Evolutionary conservation across 2,329 filamentous ascomycete species (phyloP), one percentile per base, ranked within the genome.

Genomic region (Scedosporium aurantiacum): DNA sequence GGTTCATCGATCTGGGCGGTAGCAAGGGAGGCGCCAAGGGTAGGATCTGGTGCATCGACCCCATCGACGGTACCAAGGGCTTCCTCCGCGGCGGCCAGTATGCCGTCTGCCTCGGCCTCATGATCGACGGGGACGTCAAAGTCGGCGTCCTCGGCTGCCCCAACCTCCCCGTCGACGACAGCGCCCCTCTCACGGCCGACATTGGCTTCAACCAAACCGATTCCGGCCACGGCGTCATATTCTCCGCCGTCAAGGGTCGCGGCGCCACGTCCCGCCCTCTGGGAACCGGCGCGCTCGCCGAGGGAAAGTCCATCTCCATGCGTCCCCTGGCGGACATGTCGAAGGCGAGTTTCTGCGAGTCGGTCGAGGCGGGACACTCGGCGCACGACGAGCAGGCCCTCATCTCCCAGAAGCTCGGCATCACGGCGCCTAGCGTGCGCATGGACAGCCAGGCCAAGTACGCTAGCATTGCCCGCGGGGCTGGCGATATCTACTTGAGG

Each of bases 391-490:
- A 97, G 74, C 90, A 96, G 67, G 64, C 64, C 7, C 43, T 57
- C 21, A 95, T 99, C 70, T 91, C 94, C 5, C 76, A 84, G 68
- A 88, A 86, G 70, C 83, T 99, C 5, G 91, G 91, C 61, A 96
- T 99, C 74, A 93, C 89, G 23, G 86, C 85, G 68, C 85, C 89
- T n/a, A 91, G 89, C 67, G 92, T 99, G 63, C 85, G 93, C 66
- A 94, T 99, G 88, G 94, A 99, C 77, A 96, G 90, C 60, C 94
- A 99, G 76, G 93, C 94, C 68, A 99, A 99, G 76, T 99, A 99
- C 76, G 93, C 88, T 64, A 94, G 90, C 41, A 96, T 99, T 71
- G 94, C 94, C 41, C 83, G 94, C 65, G 94, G 94, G 55, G 91
- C 92, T 4, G 94, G 92, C 58, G 94, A 99, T 71, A 87, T 99